phyloP scores from a whole-genome alignment of 352 stramenopile genomes.

The Globisporangium radiosum region DNA sequence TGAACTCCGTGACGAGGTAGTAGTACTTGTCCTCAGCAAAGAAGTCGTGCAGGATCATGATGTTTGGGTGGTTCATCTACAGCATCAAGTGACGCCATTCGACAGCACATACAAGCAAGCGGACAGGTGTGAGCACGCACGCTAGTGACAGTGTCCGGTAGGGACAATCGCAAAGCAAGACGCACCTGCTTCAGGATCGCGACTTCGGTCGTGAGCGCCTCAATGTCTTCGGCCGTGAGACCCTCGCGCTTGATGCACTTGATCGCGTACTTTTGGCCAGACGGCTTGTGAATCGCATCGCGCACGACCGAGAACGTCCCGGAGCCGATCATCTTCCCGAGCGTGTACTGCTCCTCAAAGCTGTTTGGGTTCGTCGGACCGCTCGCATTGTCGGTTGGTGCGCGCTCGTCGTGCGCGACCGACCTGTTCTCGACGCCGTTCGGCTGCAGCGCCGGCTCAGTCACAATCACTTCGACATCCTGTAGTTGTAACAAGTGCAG shows the following conservation, averaged over 20 bases:
- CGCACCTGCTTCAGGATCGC: slow-evolving; percentile 79
- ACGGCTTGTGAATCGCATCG: slow-evolving; percentile 76
- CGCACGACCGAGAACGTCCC: slow-evolving; percentile 89
- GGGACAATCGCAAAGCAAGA: neutral
- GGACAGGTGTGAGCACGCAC: neutral
- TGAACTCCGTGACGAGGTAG: slow-evolving; percentile 98
- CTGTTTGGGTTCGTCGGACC: slow-evolving; percentile 47
- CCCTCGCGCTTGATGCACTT: slow-evolving; percentile 90
- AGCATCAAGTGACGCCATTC: neutral
- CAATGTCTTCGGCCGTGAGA: slow-evolving; percentile 78
- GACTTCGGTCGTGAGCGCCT: slow-evolving; percentile 83
- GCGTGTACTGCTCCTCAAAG: slow-evolving; percentile 80
- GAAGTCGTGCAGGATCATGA: slow-evolving; percentile 91
- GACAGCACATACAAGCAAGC: neutral
- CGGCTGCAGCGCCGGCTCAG: slow-evolving; percentile 26
- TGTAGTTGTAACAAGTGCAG: slow-evolving; percentile 11
- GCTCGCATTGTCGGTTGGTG: slow-evolving; percentile 5
- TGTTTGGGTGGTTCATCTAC: slow-evolving; percentile 90
- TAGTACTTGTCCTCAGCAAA: slow-evolving; percentile 93
- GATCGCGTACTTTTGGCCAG: slow-evolving; percentile 83
- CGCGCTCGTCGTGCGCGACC: slow-evolving; percentile 15
- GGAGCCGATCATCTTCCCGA: slow-evolving; percentile 86
- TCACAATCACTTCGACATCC: slow-evolving; percentile 24
- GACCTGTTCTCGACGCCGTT: slow-evolving; percentile 27
- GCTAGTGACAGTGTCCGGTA: neutral